Base-by-base conservation (phyloP, 169 alveolate genomes). In the Amoebophrya sp. region DNA sequence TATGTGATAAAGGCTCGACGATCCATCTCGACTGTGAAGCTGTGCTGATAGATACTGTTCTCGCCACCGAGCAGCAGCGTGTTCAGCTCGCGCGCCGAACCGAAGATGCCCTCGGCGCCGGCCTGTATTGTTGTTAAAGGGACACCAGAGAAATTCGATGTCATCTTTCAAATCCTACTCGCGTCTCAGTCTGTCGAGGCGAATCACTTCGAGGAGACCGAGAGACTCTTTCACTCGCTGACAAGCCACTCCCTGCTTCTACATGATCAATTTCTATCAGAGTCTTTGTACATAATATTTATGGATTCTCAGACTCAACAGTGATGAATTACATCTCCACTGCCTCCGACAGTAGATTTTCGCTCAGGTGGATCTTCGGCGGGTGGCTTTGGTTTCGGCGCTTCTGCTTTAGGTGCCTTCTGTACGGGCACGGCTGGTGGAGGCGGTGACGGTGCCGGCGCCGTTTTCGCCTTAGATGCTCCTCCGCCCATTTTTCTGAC, bases 81-180 rank as follows among this genome's bases (percentile, higher is more conserved):
- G 26, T 65, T 65, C 38, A 65, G 83, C 83, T 65, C 83, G 33
- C 83, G 83, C 26, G 83, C 83, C 36, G 3, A 0, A 29, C 83
- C 83, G 26, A 65, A 65, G 12, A 65, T 65, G 83, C 83, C 83
- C 83, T 65, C 83, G n/a, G n/a, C 23, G 23, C 76, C n/a, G 76
- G 10, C 23, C 23, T 10, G 76, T 53, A 53, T 53, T 53, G 76
- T 53, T 53, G 10, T 53, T 53, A 23, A 53, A 53, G 76, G n/a
- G 76, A 14, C 10, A 23, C 10, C n/a, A 23, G 10, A 53, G 10
- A 14, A 14, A 14, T 53, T 53, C 76, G 76, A 23, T 10, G 76
- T 10, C 23, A 53, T 53, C 10, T 53, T 53, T 53, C n/a, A n/a
- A n/a, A n/a, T n/a, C n/a, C n/a, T n/a, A n/a, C n/a, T n/a, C n/a